phyloP scores from a whole-genome alignment of 2,329 filamentous ascomycete genomes.

The Monosporascus sp. region DNA sequence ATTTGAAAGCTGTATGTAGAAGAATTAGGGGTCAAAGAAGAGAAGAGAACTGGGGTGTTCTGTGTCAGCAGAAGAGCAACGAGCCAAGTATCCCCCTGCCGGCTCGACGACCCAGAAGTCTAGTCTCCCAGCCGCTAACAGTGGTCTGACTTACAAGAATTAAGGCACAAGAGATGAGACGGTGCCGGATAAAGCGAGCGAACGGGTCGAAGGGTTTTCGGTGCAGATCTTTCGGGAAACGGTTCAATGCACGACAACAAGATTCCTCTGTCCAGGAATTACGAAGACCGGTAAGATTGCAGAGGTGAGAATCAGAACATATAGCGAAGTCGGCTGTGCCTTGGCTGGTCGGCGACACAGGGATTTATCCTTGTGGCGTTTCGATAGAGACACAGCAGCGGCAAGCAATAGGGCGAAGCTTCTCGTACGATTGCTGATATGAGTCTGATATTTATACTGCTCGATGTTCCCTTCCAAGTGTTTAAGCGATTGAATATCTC shows the following conservation, averaged over 20 bases:
- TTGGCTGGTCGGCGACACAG: background rate
- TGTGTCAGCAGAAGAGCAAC: constrained; percentile 12
- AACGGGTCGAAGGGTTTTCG: constrained; percentile 17
- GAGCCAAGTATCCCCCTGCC: constrained; percentile 2
- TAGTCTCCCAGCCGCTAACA: background rate
- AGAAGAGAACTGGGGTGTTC: constrained; percentile 30
- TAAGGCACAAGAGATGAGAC: constrained; percentile 16
- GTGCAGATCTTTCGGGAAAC: constrained; percentile 18
- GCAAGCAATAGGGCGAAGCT: constrained; percentile 6
- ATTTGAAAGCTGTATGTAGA: constrained; percentile 48
- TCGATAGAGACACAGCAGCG: too few species aligned
- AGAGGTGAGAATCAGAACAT: constrained; percentile 7
- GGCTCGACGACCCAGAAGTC: constrained; percentile 1
- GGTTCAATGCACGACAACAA: constrained; percentile 10
- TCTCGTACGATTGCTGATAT: constrained; percentile 7
- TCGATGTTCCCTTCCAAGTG: constrained; percentile 26
- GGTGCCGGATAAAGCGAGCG: constrained; percentile 26
- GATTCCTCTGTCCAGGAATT: constrained; percentile 7
- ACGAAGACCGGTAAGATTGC: constrained; percentile 4
- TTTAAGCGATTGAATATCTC: constrained; percentile 30
- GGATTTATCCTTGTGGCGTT: background rate
- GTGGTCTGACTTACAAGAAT: constrained; percentile 4
- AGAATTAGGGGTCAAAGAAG: constrained; percentile 13
- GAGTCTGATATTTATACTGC: constrained; percentile 10
- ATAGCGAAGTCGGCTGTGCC: background rate